A percentile compares a stretch with the other conserved stretches of the same genome.
phyloP scores from a whole-genome alignment of 1,139 yeast genomes.

The Ogataea hybrid region DNA sequence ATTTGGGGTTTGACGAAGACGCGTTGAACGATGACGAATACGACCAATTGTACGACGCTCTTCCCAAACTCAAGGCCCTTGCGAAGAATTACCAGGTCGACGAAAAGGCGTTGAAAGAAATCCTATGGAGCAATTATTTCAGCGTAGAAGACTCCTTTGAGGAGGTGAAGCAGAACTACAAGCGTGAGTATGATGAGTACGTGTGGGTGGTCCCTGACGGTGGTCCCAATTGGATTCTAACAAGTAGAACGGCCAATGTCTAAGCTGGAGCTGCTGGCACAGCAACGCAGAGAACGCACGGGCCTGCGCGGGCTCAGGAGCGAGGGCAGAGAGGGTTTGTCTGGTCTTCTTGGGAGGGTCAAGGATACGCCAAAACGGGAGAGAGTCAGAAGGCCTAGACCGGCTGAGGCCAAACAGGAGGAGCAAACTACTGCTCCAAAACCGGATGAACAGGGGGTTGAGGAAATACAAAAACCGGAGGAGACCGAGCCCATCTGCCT shows the following conservation, averaged over 20 bases:
- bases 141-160: conserved; percentile 52
- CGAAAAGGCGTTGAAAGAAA: conserved; percentile 55
- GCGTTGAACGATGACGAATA: conserved; percentile 49
- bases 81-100: conserved; percentile 41
- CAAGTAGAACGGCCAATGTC: conserved; percentile 14
- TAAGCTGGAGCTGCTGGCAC: conserved; percentile 19
- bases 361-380: neutral
- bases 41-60: conserved; percentile 40
- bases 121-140: conserved; percentile 60
- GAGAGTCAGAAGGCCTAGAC: neutral
- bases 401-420: neutral
- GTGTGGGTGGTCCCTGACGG: conserved; percentile 1
- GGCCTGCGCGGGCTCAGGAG: conserved; percentile 6
- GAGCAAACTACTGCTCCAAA: neutral
- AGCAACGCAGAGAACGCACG: conserved; percentile 10
- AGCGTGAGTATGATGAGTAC: conserved; percentile 29
- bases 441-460: too few species aligned
- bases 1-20: conserved; percentile 43
- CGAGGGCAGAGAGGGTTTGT: neutral
- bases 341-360: neutral
- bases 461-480: too few species aligned
- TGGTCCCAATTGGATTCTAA: conserved; percentile 1
- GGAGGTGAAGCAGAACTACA: conserved; percentile 48
- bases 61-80: conserved; percentile 41
- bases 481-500: too few species aligned